Percentiles rank a stretch among this genome's conserved stretches.
Evolutionary conservation across 2,329 filamentous ascomycete genomes (phyloP).

Genomic region (Aspergillus viridinutans): DNA sequence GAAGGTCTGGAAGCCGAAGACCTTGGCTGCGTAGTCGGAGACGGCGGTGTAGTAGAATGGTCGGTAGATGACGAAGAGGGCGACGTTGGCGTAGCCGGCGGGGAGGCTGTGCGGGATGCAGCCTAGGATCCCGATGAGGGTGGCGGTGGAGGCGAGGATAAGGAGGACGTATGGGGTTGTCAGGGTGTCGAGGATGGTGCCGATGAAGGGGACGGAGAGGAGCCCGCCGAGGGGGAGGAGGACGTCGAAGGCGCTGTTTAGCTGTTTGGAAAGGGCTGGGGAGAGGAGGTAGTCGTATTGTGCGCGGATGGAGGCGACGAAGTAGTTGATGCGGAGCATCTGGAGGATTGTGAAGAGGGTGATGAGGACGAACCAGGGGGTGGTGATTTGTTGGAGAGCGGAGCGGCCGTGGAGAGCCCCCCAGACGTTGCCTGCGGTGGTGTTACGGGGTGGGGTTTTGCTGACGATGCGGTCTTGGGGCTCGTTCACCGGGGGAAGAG

Average conservation of each 20-base stretch:
- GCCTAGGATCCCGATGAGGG: slow-evolving; percentile 71
- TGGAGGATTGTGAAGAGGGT: slow-evolving; percentile 74
- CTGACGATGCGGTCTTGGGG: neutral
- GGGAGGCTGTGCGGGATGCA: slow-evolving; percentile 67
- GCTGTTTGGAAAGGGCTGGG: slow-evolving; percentile 55
- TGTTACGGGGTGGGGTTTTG: slow-evolving; percentile 23
- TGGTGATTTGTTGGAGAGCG: slow-evolving; percentile 40
- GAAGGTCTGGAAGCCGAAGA: slow-evolving; percentile 88
- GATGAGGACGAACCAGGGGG: slow-evolving; percentile 75
- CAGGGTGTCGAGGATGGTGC: slow-evolving; percentile 70
- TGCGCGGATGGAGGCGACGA: slow-evolving; percentile 77
- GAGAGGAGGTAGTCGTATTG: slow-evolving; percentile 78
- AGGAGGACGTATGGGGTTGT: slow-evolving; percentile 68
- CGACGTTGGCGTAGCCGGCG: slow-evolving; percentile 67
- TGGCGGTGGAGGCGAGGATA: slow-evolving; percentile 66
- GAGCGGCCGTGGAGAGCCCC: slow-evolving; percentile 74
- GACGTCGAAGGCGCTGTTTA: slow-evolving; percentile 86
- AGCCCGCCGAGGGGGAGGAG: slow-evolving; percentile 79
- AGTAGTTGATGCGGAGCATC: slow-evolving; percentile 85
- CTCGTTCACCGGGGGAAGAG: slow-evolving; percentile 24
- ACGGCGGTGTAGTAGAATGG: slow-evolving; percentile 88
- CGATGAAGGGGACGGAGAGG: slow-evolving; percentile 81
- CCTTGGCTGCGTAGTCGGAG: slow-evolving; percentile 83
- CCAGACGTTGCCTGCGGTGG: slow-evolving; percentile 62
- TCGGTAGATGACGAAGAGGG: slow-evolving; percentile 76